Evolutionary conservation across 2,329 filamentous ascomycete genomes (phyloP).

Genomic region (Trichoderma koningiopsis): DNA sequence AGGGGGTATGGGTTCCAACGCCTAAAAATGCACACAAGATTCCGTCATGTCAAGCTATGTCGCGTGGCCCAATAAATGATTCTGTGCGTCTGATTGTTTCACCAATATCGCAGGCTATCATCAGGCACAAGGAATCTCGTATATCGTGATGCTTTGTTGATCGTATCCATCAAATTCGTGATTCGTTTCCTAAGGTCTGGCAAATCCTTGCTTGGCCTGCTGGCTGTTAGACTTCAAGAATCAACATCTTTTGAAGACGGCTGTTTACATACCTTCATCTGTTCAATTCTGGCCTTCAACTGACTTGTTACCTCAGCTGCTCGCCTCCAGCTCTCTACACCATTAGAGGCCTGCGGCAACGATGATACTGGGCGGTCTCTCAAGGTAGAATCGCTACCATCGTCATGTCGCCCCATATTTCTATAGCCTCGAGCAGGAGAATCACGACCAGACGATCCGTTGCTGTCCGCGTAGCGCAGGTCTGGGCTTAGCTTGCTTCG

Average conservation of each 20-base stretch:
- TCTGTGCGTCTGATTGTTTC: slow-evolving; percentile 2
- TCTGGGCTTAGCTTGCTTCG: slow-evolving; percentile 60
- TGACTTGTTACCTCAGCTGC: slow-evolving; percentile 98
- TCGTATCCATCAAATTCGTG: slow-evolving; percentile 7
- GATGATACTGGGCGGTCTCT: slow-evolving; percentile 42
- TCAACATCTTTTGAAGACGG: no score
- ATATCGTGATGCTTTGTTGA: slow-evolving; percentile 12
- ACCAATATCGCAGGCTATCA: slow-evolving; percentile 21
- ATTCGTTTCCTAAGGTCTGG: slow-evolving; percentile 34
- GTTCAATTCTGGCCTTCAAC: slow-evolving; percentile 93
- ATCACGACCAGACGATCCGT: slow-evolving; percentile 57
- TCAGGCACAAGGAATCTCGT: slow-evolving; percentile 17
- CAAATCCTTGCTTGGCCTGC: slow-evolving; percentile 37
- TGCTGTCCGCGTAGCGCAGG: slow-evolving; percentile 53
- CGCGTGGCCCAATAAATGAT: neutral
- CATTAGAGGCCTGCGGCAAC: slow-evolving; percentile 41
- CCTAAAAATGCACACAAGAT: slow-evolving; percentile 38
- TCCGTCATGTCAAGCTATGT: slow-evolving; percentile 8
- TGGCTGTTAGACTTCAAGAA: neutral
- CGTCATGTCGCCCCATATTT: slow-evolving; percentile 40
- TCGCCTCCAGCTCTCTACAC: slow-evolving; percentile 86
- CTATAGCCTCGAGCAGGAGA: slow-evolving; percentile 62
- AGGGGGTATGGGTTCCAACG: slow-evolving; percentile 40
- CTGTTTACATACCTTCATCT: slow-evolving; percentile 75
- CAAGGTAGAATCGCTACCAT: slow-evolving; percentile 37